phyloP scores from a whole-genome alignment of 2,329 filamentous ascomycete species.

The Didymella lethalis region DNA sequence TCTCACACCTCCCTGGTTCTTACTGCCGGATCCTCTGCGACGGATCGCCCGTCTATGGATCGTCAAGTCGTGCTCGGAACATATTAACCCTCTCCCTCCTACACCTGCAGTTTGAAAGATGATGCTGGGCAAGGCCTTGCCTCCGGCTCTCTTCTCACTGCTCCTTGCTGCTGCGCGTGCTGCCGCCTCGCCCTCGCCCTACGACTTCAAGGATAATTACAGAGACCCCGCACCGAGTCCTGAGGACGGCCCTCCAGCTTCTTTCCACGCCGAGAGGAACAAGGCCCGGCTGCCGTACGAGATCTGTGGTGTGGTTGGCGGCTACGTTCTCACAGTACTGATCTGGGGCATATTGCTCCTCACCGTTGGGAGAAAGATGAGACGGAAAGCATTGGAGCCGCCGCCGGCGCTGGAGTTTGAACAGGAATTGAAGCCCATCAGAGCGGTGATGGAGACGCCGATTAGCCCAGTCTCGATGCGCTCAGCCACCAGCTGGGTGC shows the following conservation, averaged over 20 bases:
- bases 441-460: constrained; percentile 38
- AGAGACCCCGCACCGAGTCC: constrained; percentile 38
- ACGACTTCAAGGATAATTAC: constrained; percentile 40
- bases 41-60: constrained; percentile 25
- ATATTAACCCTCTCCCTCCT: constrained; percentile 17
- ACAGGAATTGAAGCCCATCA: constrained; percentile 56
- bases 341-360: constrained; percentile 71
- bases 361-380: constrained; percentile 55
- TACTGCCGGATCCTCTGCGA: constrained; percentile 28
- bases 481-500: constrained; percentile 45
- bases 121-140: constrained; percentile 41
- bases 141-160: constrained; percentile 37
- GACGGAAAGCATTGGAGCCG: constrained; percentile 59
- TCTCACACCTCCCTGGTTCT: constrained; percentile 31
- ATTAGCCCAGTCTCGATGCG: constrained; percentile 45
- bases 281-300: constrained; percentile 75
- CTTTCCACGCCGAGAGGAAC: constrained; percentile 42
- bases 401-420: constrained; percentile 63
- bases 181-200: constrained; percentile 34
- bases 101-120: constrained; percentile 21
- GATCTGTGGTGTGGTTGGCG: constrained; percentile 82
- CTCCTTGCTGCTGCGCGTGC: constrained; percentile 36
- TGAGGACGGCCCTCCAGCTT: constrained; percentile 41
- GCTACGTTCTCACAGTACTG: constrained; percentile 80
- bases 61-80: constrained; percentile 13